Base-by-base conservation (phyloP, 2,329 filamentous ascomycete species). In the Fusarium zealandicum region DNA sequence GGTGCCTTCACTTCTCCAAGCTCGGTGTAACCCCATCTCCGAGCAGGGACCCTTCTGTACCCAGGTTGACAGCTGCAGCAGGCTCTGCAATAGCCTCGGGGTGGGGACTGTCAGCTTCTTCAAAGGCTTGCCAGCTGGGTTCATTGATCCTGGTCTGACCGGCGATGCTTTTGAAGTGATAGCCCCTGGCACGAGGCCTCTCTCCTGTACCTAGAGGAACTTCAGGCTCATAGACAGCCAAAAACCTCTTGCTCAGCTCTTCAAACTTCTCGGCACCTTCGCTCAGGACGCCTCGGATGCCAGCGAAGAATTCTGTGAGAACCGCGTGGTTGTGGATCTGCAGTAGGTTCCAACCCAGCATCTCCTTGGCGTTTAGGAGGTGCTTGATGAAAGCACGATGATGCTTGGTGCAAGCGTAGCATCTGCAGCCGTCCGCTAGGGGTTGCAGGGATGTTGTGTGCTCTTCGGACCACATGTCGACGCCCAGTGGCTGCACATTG, bases 271-370 rank as follows among this genome's bases (percentile, higher is more conserved):
- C 73, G 0, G 76, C 67, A 17, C 88, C 82, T 3, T 77, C 65
- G 3, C 59, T 71, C 13, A 98, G 87, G 49, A 85, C 86, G 2
- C 74, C 70, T 16, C 93, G 85, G 6, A 96, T 78, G 0, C 80
- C 82, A 0, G 77, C 73, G 72, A 98, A 96, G 76, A 98, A 96
- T 0, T 76, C 67, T 38, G 84, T 81, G 46, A 96, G 74, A 7
- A 89, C 76, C 56, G 87, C 81, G 71, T 96, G 87, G 71, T 99
- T 99, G 76, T 99, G 95, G 4, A 96, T 82, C 72, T 98, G 93
- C 7, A 99, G 80, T 7, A 99, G 80, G 0, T 89, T 90, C 95
- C 95, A 99, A 18, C 89, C 93, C 5, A 97, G 85, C 95, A 99
- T 98, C 74, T 99, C 95, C 69, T 93, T 96, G 1, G 95, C 92